Conservation (phyloP, 164 flowering plant species). For the Amborella trichopoda region DNA sequence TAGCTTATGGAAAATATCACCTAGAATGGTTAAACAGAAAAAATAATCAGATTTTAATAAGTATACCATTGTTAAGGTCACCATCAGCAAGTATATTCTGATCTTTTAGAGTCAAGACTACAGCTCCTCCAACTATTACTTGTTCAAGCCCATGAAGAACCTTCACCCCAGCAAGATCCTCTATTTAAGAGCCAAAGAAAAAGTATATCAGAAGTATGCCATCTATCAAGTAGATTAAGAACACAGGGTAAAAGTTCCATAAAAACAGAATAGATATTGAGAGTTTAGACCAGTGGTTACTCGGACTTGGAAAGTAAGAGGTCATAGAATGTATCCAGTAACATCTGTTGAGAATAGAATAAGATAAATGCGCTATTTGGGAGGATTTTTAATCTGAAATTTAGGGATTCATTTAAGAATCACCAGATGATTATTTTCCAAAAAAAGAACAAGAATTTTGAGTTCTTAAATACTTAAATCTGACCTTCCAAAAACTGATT, state of each 20-base stretch:
- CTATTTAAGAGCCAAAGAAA: slow-evolving; percentile 16
- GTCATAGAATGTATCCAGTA: background rate
- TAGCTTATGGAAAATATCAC: slow-evolving; percentile 6
- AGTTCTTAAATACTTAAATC: no score
- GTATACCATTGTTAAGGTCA: slow-evolving; percentile 64
- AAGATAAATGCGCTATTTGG: no score
- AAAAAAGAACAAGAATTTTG: no score
- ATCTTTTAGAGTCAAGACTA: slow-evolving; percentile 93
- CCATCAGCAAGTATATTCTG: slow-evolving; percentile 85
- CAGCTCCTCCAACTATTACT: slow-evolving; percentile 97
- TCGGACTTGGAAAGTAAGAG: no score
- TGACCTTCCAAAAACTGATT: no score
- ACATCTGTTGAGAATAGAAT: no score
- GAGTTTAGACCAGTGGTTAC: no score
- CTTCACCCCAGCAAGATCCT: slow-evolving; percentile 75
- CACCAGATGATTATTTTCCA: no score
- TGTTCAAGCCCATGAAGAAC: slow-evolving; percentile 92
- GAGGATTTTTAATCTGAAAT: no score
- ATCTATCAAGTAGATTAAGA: no score
- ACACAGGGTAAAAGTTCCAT: background rate
- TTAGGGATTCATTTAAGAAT: no score
- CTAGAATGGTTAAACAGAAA: background rate
- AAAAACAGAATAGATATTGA: background rate
- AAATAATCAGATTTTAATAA: background rate
- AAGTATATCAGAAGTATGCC: slow-evolving; percentile 1